phyloP scores from a whole-genome alignment of 2,329 filamentous ascomycete genomes.

The Teratosphaeria gauchensis region DNA sequence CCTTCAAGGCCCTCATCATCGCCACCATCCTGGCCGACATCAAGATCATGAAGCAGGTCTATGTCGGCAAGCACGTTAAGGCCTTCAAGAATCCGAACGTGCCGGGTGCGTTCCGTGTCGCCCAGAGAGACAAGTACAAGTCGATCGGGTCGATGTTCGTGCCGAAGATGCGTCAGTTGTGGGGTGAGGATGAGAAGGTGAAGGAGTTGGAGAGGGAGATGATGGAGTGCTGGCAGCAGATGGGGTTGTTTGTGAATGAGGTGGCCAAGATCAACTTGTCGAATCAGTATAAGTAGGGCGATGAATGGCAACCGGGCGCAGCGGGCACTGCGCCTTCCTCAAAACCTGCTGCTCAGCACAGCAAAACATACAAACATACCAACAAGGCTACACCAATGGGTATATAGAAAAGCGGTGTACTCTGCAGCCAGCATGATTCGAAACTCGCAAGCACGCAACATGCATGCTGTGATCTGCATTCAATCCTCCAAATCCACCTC shows the following conservation, averaged over 20 bases:
- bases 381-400: not conserved
- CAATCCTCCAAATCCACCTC: not conserved
- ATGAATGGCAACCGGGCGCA: not conserved
- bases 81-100: not conserved
- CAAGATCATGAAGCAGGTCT: not conserved
- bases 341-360: not conserved
- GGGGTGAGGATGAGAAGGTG: not conserved
- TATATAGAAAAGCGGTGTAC: not conserved
- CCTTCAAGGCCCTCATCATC: too few species aligned
- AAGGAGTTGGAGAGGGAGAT: not conserved
- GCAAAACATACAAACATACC: not conserved
- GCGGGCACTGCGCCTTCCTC: not conserved
- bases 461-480: not conserved
- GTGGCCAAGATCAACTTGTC: not conserved
- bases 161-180: not conserved
- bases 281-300: not conserved
- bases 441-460: not conserved
- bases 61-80: not conserved
- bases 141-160: not conserved
- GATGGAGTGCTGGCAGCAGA: not conserved
- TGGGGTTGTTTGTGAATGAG: not conserved
- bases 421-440: not conserved
- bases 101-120: not conserved
- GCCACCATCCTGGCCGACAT: too few species aligned
- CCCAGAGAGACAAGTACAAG: not conserved